These are phyloP conservation scores for Vachellia collinsii DNA, from an alignment of 306 rosid genomes.

Conservation along the genomic window DNA sequence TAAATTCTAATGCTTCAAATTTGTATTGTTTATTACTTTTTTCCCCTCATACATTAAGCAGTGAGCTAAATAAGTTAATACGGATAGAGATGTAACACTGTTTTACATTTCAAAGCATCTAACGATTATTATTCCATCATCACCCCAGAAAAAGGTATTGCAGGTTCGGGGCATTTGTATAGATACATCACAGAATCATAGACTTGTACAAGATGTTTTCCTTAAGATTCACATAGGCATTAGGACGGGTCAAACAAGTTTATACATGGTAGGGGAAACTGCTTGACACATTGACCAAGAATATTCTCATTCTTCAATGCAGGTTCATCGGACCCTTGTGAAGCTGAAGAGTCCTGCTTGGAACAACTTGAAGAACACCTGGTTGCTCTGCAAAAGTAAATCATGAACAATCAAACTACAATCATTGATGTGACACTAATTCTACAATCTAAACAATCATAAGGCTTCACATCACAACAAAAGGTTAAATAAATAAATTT, in stretches of 20 bases:
- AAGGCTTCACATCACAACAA: background rate
- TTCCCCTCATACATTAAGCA: no score
- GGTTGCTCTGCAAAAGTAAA: constrained; percentile 68
- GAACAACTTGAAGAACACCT: constrained; percentile 94
- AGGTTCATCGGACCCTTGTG: constrained; percentile 57
- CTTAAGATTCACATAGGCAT: constrained; percentile 3
- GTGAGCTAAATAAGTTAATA: no score
- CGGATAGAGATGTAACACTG: background rate
- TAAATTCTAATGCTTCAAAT: no score
- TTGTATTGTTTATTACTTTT: no score
- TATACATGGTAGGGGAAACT: constrained; percentile 29
- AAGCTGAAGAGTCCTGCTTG: constrained; percentile 63
- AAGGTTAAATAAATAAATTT: background rate
- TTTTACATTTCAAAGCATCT: constrained; percentile 4
- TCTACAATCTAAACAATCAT: background rate
- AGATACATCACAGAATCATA: background rate
- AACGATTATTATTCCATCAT: background rate
- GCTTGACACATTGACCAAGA: constrained; percentile 19
- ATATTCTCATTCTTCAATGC: constrained; percentile 28
- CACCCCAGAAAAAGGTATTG: background rate
- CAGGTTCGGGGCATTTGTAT: constrained; percentile 10
- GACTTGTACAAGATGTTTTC: background rate
- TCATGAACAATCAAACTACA: background rate
- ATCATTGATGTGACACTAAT: background rate
- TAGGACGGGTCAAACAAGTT: constrained; percentile 28